Evolutionary conservation across 2,329 filamentous ascomycete species (phyloP), one percentile per base, ranked within the genome.

Genomic region (Ophidiomyces ophidiicola): DNA sequence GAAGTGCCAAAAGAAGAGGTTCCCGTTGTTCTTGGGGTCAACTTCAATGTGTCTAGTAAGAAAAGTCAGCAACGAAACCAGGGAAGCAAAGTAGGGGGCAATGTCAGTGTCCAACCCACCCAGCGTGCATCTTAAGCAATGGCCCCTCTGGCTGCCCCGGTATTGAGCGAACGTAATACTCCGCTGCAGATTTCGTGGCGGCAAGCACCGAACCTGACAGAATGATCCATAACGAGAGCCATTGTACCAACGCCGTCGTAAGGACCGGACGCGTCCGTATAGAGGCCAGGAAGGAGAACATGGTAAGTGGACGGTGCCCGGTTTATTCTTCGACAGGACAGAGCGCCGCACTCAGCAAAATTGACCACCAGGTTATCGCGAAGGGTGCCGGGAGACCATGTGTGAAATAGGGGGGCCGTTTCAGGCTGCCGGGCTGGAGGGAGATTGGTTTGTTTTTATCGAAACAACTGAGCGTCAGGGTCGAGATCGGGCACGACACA

Each of bases 1-100:
- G 58, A 83, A 94, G 55, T 94, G 84, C 90, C 90, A 98, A 69
- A 98, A 98, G 70, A 96, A 98, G 12, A 98, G 66, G 61, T 96
- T 93, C 50, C 85, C 88, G 57, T 96, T 85, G 58, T 81, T 74
- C 49, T 85, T 78, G 14, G 81, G 74, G 23, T 78, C 82, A 53
- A 98, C 72, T 63, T 96, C 87, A 59, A 98, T 80, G 66, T 98
- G 90, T 39, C 86, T 94, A 57, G 36, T 35, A 24, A 28, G 19
- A 32, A 20, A 18, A 32, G 18, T 31, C 46, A 35, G 45, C 36
- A 45, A 39, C 33, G 3, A 17, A 15, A 21, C 5, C 24, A 14
- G 2, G 24, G 15, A 29, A n/a, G 12, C 21, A n/a, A 26, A 35
- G 25, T 18, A 5, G 5, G 8, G 23, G 12, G 17, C 18, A n/a